Conservation (phyloP, 176 grass and related monocot genomes). For the Carex scoparia region DNA sequence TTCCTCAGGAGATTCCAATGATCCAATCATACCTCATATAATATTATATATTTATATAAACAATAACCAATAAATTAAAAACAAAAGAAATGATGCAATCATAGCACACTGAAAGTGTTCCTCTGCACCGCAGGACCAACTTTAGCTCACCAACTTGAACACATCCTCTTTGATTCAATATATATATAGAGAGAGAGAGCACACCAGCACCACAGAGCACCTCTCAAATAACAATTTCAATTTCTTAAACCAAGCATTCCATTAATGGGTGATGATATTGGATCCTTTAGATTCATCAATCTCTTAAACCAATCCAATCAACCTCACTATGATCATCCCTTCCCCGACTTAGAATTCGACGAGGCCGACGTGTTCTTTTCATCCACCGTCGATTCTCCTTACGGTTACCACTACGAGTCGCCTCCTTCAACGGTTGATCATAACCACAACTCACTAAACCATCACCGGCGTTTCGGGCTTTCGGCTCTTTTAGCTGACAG, state of each 20-base stretch:
- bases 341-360: constrained; percentile 11
- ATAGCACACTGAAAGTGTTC: constrained; percentile 18
- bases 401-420: not conserved
- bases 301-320: constrained; percentile 17
- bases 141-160: not conserved
- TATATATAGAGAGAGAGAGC: not conserved
- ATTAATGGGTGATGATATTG: constrained; percentile 8
- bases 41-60: not conserved
- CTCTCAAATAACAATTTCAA: not conserved
- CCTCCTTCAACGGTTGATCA: not conserved
- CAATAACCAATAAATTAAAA: not conserved
- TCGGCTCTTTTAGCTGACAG: constrained; percentile 6
- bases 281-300: not conserved
- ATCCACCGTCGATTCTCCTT: not conserved
- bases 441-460: not conserved
- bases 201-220: not conserved
- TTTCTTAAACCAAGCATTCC: not conserved
- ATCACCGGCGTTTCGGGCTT: not conserved
- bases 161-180: not conserved
- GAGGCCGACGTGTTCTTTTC: constrained; percentile 15
- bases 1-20: constrained; percentile 17
- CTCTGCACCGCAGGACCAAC: constrained; percentile 14
- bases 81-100: not conserved
- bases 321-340: not conserved
- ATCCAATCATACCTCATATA: constrained; percentile 25